Percentiles rank a stretch among this genome's conserved stretches.
These are phyloP conservation scores for Elaeis oleifera DNA, from an alignment of 202 grass and related monocot genomes.

Conservation along the genomic window DNA sequence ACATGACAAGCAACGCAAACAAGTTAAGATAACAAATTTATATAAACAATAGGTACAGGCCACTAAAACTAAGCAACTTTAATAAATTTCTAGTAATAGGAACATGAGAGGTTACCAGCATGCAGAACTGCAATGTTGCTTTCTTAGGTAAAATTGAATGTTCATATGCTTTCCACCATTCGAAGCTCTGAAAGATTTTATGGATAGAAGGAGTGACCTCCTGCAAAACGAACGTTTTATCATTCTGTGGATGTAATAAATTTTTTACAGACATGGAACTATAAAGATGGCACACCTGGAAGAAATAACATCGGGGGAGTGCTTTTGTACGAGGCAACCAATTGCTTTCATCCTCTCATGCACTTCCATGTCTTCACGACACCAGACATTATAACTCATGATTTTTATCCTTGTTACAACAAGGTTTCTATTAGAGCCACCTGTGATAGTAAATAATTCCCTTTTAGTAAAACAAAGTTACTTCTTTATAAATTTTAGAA, in stretches of 20 bases:
- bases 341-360: slow-evolving; percentile 20
- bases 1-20: too few relatives aligned
- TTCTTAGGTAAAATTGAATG: not conserved
- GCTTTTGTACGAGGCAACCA: not conserved
- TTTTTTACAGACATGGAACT: too few relatives aligned
- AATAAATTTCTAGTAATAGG: too few relatives aligned
- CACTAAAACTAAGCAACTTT: too few relatives aligned
- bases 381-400: slow-evolving; percentile 28
- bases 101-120: slow-evolving; percentile 9
- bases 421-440: not conserved
- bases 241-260: too few relatives aligned
- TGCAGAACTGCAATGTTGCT: not conserved
- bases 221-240: too few relatives aligned
- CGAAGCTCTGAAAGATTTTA: slow-evolving; percentile 8
- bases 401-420: slow-evolving; percentile 8
- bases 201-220: not conserved
- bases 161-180: too few relatives aligned
- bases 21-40: not conserved
- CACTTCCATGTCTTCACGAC: not conserved
- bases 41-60: not conserved
- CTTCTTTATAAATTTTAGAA: too few relatives aligned
- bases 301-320: slow-evolving; percentile 18
- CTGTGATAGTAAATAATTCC: too few relatives aligned
- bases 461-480: too few relatives aligned
- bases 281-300: not conserved